Conservation (phyloP, 2,329 filamentous ascomycete species). For the Aureobasidium musti region DNA sequence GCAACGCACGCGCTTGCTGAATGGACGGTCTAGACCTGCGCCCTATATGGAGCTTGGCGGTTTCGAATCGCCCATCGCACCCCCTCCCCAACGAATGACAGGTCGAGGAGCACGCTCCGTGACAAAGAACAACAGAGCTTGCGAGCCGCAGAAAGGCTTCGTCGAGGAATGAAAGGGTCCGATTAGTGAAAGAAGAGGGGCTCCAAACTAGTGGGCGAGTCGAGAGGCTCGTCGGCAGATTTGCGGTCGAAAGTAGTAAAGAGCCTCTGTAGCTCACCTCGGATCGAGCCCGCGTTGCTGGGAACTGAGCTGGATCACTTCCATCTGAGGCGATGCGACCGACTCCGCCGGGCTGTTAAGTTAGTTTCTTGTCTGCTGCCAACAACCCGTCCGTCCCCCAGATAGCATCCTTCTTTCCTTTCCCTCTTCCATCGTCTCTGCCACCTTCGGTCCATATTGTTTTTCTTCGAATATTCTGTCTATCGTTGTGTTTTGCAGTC, state of each 20-base stretch:
- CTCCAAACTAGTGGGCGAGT: neutral
- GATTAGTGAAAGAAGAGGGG: neutral
- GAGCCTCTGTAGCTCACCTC: constrained; percentile 7
- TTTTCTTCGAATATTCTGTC: neutral
- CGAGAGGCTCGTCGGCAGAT: constrained; percentile 8
- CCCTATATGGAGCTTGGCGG: constrained; percentile 8
- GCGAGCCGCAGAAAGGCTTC: constrained; percentile 13
- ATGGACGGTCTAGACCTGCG: neutral
- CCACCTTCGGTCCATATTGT: neutral
- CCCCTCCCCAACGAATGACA: constrained; percentile 9
- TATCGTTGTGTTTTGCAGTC: neutral
- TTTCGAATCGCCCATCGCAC: neutral
- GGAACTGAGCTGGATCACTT: constrained; percentile 3
- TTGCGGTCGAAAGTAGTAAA: neutral
- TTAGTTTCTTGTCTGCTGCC: constrained; percentile 17
- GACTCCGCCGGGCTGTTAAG: constrained; percentile 19
- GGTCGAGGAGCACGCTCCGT: constrained; percentile 16
- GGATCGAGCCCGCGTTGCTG: constrained; percentile 5
- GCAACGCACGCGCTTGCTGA: neutral
- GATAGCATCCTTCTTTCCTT: neutral
- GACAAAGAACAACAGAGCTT: neutral
- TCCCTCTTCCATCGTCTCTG: neutral
- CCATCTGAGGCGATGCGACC: constrained; percentile 12
- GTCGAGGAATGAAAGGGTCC: neutral
- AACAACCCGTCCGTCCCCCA: neutral